phyloP scores from a whole-genome alignment of 805 yeast species.

The Saturnispora bothae region DNA sequence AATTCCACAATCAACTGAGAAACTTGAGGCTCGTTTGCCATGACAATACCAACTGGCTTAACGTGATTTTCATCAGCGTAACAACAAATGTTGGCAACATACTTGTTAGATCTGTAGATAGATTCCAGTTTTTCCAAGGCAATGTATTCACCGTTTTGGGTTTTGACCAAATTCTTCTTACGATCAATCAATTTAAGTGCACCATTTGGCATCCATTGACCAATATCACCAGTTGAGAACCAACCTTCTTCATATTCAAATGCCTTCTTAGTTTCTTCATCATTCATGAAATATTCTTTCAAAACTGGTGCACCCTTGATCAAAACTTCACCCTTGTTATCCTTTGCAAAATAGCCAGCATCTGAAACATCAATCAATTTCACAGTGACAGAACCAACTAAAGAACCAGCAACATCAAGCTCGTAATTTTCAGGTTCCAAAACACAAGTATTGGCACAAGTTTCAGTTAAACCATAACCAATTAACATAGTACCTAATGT shows the following conservation, averaged over 20 bases:
- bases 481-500: conserved; percentile 77
- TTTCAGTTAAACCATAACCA: conserved; percentile 96
- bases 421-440: conserved; percentile 56
- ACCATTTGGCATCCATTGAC: conserved; percentile 80
- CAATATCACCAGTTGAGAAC: conserved; percentile 97
- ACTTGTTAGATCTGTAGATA: conserved; percentile 71
- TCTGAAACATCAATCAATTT: conserved; percentile 88
- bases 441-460: conserved; percentile 79
- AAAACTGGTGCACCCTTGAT: conserved; percentile 67
- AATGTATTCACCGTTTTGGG: conserved; percentile 93
- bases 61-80: conserved; percentile 84
- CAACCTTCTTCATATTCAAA: conserved; percentile 74
- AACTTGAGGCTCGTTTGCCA: conserved; percentile 65
- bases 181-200: conserved; percentile 81
- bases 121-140: conserved; percentile 94
- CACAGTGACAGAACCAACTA: conserved; percentile 73
- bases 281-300: conserved; percentile 72
- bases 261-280: conserved; percentile 66
- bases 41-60: conserved; percentile 85
- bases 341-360: conserved; percentile 81
- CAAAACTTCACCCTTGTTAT: conserved; percentile 88
- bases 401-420: conserved; percentile 70
- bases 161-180: conserved; percentile 91
- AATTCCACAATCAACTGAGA: conserved; percentile 48
- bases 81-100: conserved; percentile 76